Evolutionary conservation across 73 alveolate genomes (phyloP), one percentile per base, ranked within the genome.

Genomic region (Paramecium biaurelia): DNA sequence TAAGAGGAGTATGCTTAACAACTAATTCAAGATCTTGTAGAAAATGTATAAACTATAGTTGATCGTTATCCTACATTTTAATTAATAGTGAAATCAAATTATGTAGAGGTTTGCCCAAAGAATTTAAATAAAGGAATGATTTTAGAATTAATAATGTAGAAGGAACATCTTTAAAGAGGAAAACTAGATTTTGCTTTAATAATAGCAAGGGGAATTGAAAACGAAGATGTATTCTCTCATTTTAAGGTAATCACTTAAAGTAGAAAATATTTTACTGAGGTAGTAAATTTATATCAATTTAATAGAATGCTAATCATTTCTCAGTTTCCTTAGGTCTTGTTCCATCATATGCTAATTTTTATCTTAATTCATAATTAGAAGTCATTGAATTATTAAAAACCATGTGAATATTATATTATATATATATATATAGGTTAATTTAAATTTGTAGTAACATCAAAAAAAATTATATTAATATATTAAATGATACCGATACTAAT

Each of bases 101-200:
- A 14, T 32, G 53, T 43, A 5, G 90, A 43, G 20, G 90, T 79
- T 4, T 42, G 76, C 43, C 90, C 76, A 38, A 26, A 32, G n/a
- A 79, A 79, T 79, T 79, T 79, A n/a, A 79, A 79, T 12, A 79
- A 79, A 8, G 76, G 57, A 23, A 41, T 79, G 53, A 45, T 79
- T 42, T 23, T 79, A 47, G 76, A 79, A 24, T 45, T 43, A 12
- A 79, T 79, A 5, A 20, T 79, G 53, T 47, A 79, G 56, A 79
- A 79, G 76, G 90, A 43, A 14, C 0, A 21, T 45, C 15, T 3
- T 5, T 38, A 47, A 41, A 42, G 70, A 34, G 45, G 74, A 79
- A 43, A 79, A 10, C 12, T 79, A 79, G 90, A 79, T 43, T 79
- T 79, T 45, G 90, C 41, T 4, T 42, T 79, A 26, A 21, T 79